Evolutionary conservation across 805 yeast species (phyloP), one percentile per base, ranked within the genome.

Genomic region (Jamesozyma spencerorum): DNA sequence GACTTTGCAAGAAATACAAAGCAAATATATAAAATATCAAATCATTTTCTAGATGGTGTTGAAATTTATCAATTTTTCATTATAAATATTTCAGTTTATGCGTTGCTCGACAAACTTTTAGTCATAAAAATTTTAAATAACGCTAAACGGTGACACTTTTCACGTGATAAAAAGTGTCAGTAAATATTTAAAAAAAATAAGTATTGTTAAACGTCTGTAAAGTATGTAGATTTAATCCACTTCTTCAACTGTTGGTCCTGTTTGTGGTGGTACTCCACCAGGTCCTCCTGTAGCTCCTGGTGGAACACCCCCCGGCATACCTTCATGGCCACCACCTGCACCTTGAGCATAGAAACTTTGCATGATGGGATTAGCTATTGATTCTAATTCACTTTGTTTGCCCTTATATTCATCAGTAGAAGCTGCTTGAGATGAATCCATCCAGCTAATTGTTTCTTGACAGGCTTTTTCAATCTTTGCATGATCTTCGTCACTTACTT

Each of bases 341-440:
- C 83, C 90, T 30, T 17, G 14, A 4, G 20, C 29, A 81, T 88
- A 88, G 76, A 92, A 86, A 77, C 86, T 85, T 65, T 86, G 77
- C 85, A 88, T 81, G 71, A 87, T 85, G 67, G 96, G 96, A 78
- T 87, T 88, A 54, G 95, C 94, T 69, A 81, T 74, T 54, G 77
- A 81, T 74, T 87, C 96, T 62, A 87, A 79, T 71, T 86, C 95
- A 79, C 86, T 87, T 74, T 86, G 94, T 74, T 78, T 81, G 71
- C 82, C 94, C 60, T 77, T 73, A 68, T 69, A 87, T 75, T 87
- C 97, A 64, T 87, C 96, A 45, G 84, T 77, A 41, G 94, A 65
- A 55, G 94, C 96, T 50, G 95, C 75, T 69, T 81, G 88, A 75
- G 85, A 85, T 55, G 75, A 74, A 68, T 87, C 97, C 19, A 88